A percentile compares a stretch with the other conserved stretches of the same genome.
Conservation (phyloP, 2,329 filamentous ascomycete genomes). For the Calonectria pseudoreteaudii region DNA sequence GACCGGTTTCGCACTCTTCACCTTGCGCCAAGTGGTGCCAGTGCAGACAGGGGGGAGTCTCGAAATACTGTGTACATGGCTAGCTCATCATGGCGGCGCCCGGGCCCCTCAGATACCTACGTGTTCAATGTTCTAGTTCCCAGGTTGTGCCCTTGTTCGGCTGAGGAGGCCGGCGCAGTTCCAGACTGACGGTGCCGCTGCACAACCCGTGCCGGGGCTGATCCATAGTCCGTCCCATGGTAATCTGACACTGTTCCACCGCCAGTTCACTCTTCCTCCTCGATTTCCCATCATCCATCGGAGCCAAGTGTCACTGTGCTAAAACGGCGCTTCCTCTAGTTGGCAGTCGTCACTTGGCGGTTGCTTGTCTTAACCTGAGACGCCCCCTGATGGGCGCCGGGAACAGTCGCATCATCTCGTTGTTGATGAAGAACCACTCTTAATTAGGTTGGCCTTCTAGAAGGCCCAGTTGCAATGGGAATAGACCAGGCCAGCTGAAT, state of each 20-base stretch:
- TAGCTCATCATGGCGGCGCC: conserved; percentile 9
- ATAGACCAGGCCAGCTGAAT: conserved; percentile 22
- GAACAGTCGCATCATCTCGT: conserved; percentile 16
- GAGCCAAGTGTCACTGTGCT: conserved; percentile 2
- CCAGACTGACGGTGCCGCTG: conserved; percentile 30
- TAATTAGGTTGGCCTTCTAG: conserved; percentile 21
- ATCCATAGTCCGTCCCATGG: conserved; percentile 15
- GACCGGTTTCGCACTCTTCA: conserved; percentile 4
- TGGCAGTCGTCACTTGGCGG: conserved; percentile 19
- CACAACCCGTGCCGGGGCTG: conserved; percentile 25
- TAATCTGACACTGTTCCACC: conserved; percentile 35
- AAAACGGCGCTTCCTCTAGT: conserved; percentile 26
- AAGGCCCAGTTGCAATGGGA: conserved; percentile 16
- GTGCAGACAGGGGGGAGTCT: neutral
- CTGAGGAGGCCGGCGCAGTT: conserved; percentile 31
- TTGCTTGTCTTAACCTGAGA: conserved; percentile 22
- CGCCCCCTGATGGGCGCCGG: conserved; percentile 16
- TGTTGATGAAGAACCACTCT: conserved; percentile 6
- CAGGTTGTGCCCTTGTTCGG: conserved; percentile 37
- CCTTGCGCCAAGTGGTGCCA: conserved; percentile 1
- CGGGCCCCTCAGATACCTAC: conserved; percentile 9
- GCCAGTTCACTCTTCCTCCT: conserved; percentile 15
- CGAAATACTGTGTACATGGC: neutral
- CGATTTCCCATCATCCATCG: neutral
- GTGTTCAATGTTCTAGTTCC: conserved; percentile 28